Percentiles rank a stretch among this genome's conserved stretches.
These are phyloP conservation scores for Auricularia sp. DNA, from an alignment of 768 basidiomycete species.

Conservation along the genomic window DNA sequence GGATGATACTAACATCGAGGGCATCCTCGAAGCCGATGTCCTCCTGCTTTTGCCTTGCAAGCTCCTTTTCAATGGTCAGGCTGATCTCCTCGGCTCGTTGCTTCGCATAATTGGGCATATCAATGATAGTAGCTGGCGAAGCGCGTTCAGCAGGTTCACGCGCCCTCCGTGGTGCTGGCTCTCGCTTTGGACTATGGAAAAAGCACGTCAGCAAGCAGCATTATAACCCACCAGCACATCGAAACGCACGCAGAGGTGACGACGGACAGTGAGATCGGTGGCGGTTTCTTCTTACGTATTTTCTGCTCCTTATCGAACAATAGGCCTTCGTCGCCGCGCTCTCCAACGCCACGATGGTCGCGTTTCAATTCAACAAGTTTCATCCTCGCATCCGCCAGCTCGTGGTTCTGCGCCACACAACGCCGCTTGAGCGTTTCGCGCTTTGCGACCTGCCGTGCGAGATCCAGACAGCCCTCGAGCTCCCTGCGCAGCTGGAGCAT, in stretches of 20 bases:
- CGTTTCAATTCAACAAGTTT: conserved; percentile 73
- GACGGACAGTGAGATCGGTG: neutral
- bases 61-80: neutral
- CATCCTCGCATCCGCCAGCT: conserved; percentile 72
- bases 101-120: neutral
- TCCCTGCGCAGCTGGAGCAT: conserved; percentile 77
- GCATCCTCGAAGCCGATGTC: neutral
- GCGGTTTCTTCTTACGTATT: conserved; percentile 16
- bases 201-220: neutral
- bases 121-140: neutral
- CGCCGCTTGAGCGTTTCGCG: conserved; percentile 77
- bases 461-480: conserved; percentile 58
- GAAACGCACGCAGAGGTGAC: neutral
- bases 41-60: neutral
- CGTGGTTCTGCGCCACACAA: conserved; percentile 41
- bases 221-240: neutral
- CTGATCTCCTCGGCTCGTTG: neutral
- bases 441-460: conserved; percentile 55
- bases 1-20: neutral
- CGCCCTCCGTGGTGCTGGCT: neutral
- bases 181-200: neutral
- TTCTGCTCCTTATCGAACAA: conserved; percentile 67
- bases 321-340: conserved; percentile 62
- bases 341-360: conserved; percentile 50
- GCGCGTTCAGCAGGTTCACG: neutral